phyloP scores from a whole-genome alignment of 2,329 filamentous ascomycete genomes.

The Botrytis deweyae region DNA sequence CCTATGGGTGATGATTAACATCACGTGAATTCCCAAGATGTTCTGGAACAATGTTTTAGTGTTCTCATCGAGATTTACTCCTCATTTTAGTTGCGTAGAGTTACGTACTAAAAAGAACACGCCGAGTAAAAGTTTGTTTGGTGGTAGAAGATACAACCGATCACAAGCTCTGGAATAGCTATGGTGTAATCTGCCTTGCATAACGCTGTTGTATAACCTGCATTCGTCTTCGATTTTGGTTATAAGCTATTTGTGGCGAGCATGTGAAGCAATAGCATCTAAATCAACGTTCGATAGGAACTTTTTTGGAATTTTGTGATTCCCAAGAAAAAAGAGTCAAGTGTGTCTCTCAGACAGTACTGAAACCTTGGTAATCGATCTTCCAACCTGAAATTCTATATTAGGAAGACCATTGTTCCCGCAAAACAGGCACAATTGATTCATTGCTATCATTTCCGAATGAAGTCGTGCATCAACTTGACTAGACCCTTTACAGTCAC shows the following conservation, averaged over 20 bases:
- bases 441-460: neutral
- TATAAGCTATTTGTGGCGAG: neutral
- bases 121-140: constrained; percentile 9
- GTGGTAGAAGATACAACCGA: constrained; percentile 12
- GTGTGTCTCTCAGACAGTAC: neutral
- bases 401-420: neutral
- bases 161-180: constrained; percentile 16
- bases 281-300: neutral
- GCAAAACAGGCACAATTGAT: neutral
- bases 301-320: neutral
- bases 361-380: neutral
- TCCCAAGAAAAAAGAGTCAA: neutral
- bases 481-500: neutral
- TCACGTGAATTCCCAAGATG: constrained; percentile 12
- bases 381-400: neutral
- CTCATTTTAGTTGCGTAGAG: constrained; percentile 6
- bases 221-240: neutral
- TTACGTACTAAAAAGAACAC: constrained; percentile 4
- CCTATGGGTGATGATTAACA: neutral
- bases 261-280: neutral
- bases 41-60: constrained; percentile 19
- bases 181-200: constrained; percentile 7
- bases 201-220: constrained; percentile 3
- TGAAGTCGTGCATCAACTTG: neutral
- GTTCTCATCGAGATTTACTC: constrained; percentile 19